Evolutionary conservation across 768 basidiomycete genomes (phyloP), one percentile per base, ranked within the genome.

Genomic region (Vishniacozyma victoriae): DNA sequence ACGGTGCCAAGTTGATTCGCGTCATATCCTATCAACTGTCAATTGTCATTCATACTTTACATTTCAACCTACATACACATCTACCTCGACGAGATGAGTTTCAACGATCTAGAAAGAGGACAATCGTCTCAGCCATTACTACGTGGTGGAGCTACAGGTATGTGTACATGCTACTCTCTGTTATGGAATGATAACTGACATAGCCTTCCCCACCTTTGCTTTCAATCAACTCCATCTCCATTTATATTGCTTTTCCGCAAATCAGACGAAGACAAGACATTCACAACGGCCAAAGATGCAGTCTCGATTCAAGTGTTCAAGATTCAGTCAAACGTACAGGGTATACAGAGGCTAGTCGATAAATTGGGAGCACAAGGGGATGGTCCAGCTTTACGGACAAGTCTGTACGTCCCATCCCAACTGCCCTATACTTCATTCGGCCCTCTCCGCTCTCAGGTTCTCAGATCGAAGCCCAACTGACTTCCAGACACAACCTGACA

Each of bases 321-420:
- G 80, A 90, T 97, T 76, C 92, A 93, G 63, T 81, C 87, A 50
- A 99, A 99, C 73, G 90, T 96, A 2, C 88, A 93, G 64, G 93
- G 87, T 14, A 92, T 99, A 41, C 72, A 89, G 60, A 88, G 87
- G 73, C 78, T 91, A n/a, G 88, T 97, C n/a, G 91, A 97, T 66
- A 87, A 92, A 71, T 79, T 99, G 1, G 93, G 93, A 3, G 88
- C 85, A 0, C 75, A 75, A 25, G 82, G 82, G 62, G 92, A 97
- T 70, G 87, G 84, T 15, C 80, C 84, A 1, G 71, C 76, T 2
- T 73, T 97, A 44, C 78, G 93, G 59, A 89, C 86, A 72, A 85
- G 82, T 43, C 74, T 97, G 92, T 93, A 63, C 55, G 89, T 78
- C 9, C 15, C n/a, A n/a, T 22, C 13, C 16, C 18, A 11, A 22